phyloP scores from a whole-genome alignment of 164 flowering plant species.

The Macadamia integrifolia region DNA sequence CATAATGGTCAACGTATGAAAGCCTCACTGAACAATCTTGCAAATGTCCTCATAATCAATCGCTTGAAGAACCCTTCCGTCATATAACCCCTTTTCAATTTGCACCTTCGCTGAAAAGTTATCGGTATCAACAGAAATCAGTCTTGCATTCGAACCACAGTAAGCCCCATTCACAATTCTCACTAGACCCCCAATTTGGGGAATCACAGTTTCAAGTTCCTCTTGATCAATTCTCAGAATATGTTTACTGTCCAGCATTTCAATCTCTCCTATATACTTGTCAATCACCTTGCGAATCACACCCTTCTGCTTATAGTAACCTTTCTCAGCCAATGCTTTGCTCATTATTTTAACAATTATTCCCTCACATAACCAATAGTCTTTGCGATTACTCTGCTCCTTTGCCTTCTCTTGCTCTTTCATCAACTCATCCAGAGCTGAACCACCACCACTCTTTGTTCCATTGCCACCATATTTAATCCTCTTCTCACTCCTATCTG shows the following conservation, averaged over 20 bases:
- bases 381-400: slow-evolving; percentile 69
- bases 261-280: slow-evolving; percentile 79
- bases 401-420: slow-evolving; percentile 75
- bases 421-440: slow-evolving; percentile 78
- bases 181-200: slow-evolving; percentile 76
- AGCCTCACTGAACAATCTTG: slow-evolving; percentile 31
- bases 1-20: too few species aligned
- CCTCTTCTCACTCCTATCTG: slow-evolving; percentile 18
- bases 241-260: slow-evolving; percentile 75
- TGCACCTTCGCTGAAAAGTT: slow-evolving; percentile 72
- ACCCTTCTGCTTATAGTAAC: slow-evolving; percentile 87
- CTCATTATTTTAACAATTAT: slow-evolving; percentile 91
- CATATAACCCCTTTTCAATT: slow-evolving; percentile 82
- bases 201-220: slow-evolving; percentile 90
- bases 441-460: slow-evolving; percentile 24
- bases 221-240: slow-evolving; percentile 79
- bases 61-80: slow-evolving; percentile 68
- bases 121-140: slow-evolving; percentile 57
- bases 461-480: slow-evolving; percentile 11
- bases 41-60: slow-evolving; percentile 87
- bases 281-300: slow-evolving; percentile 66
- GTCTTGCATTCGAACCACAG: slow-evolving; percentile 70
- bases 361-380: slow-evolving; percentile 83
- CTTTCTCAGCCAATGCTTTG: slow-evolving; percentile 61
- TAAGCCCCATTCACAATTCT: slow-evolving; percentile 90